phyloP scores from a whole-genome alignment of 257 asterid genomes.

The Plantago major region DNA sequence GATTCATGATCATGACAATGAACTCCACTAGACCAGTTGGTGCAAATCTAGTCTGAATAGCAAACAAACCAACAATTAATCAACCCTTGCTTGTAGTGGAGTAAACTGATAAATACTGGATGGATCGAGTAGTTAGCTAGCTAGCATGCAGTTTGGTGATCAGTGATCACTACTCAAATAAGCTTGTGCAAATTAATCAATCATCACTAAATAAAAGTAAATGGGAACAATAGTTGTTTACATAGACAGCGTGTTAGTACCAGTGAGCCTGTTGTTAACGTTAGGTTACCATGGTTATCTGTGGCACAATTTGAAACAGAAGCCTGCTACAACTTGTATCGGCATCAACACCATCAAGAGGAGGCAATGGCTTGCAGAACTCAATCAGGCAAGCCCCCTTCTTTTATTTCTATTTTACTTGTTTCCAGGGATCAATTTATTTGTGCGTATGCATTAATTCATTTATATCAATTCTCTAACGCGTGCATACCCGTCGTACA shows the following conservation, averaged over 20 bases:
- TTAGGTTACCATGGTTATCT: slow-evolving; percentile 77
- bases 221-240: slow-evolving; percentile 17
- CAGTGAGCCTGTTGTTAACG: slow-evolving; percentile 57
- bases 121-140: too few species aligned
- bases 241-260: slow-evolving; percentile 61
- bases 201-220: too few species aligned
- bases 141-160: too few species aligned
- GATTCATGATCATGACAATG: not conserved
- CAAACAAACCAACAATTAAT: too few species aligned
- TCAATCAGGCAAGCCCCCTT: slow-evolving; percentile 60
- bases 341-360: slow-evolving; percentile 55
- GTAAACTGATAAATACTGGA: too few species aligned
- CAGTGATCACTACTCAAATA: too few species aligned
- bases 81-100: too few species aligned
- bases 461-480: not conserved
- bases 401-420: too few species aligned
- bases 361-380: slow-evolving; percentile 52
- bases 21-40: not conserved
- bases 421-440: too few species aligned
- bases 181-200: too few species aligned
- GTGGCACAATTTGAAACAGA: slow-evolving; percentile 48
- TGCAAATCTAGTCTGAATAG: not conserved
- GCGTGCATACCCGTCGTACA: too few species aligned
- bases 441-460: too few species aligned
- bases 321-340: slow-evolving; percentile 48